Base-by-base conservation (phyloP, 2,329 filamentous ascomycete species). In the Cladosporium oxysporum region DNA sequence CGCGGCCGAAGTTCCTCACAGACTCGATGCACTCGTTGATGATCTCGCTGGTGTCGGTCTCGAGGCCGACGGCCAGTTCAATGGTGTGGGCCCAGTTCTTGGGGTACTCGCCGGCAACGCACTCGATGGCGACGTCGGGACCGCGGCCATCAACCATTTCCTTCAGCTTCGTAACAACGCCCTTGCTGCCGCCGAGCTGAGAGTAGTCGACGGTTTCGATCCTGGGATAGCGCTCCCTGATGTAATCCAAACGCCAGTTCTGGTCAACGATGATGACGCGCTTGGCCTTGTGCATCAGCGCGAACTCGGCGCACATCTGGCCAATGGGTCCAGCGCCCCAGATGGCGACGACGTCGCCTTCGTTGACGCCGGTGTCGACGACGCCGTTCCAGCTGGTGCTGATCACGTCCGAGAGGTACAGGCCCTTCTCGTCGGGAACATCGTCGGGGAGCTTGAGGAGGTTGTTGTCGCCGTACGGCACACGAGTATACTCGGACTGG, bases 271-370 rank as follows among this genome's bases (percentile, higher is more conserved):
- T 85, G 71, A 96, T 93, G 68, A 96, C 84, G 67, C 90, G 85
- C 55, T 80, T 84, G 0, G 92, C 92, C 10, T 91, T 91, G 64
- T 92, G 87, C n/a, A 87, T 79, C 65, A 91, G 82, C 0, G 89
- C 80, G 76, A 88, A 89, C 49, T 88, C 82, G 1, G 89, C 90
- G 2, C 84, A 87, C 79, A 94, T 96, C 62, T 91, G 91, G 0
- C 93, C 92, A 61, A 96, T 91, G 0, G 92, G 93, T 0, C 92
- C 92, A 0, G 89, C 91, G n/a, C 92, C 92, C 87, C 91, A 96
- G 67, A 96, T 88, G 37, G 91, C 92, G 1, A 96, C 92, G 1
- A 88, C 82, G 71, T 96, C 92, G 14, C 85, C 87, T 37, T 89
- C 83, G 68, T 91, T 88, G n/a, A 96, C 90, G 1, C 87, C 90